phyloP scores from a whole-genome alignment of 345 rosid genomes.

The Laguncularia racemosa region DNA sequence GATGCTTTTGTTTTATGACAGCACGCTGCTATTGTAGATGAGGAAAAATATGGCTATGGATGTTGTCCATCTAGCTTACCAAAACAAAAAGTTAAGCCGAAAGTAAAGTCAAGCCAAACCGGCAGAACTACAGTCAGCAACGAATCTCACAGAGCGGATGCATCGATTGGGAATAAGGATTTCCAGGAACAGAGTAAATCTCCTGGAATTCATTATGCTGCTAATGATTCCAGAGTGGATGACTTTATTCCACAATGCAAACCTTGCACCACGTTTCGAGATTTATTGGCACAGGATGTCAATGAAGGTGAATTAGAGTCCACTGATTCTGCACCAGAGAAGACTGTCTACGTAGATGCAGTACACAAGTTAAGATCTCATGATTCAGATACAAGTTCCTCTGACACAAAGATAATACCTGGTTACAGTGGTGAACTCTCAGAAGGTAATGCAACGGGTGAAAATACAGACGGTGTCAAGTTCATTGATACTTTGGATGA shows the following conservation, averaged over 20 bases:
- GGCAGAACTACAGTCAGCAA: conserved; percentile 2
- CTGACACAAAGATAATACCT: conserved; percentile 11
- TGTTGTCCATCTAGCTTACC: conserved; percentile 5
- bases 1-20: too few relatives aligned
- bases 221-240: conserved; percentile 12
- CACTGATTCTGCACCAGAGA: conserved; percentile 43
- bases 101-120: conserved; percentile 13
- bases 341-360: conserved; percentile 71
- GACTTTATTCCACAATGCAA: conserved; percentile 13
- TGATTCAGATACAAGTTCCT: conserved; percentile 15
- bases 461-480: conserved; percentile 27
- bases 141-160: conserved; percentile 13
- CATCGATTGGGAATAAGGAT: conserved; percentile 15
- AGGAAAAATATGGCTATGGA: conserved; percentile 7
- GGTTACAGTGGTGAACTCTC: conserved; percentile 13
- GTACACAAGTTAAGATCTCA: conserved; percentile 29
- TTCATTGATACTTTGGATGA: conserved; percentile 7
- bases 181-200: conserved; percentile 17
- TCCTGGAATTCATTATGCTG: conserved; percentile 15
- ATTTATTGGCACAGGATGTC: conserved; percentile 45
- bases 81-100: conserved; percentile 21
- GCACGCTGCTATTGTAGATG: background rate
- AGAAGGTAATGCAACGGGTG: conserved; percentile 11
- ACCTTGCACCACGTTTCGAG: conserved; percentile 26
- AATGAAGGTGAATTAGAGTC: conserved; percentile 30